These are phyloP conservation scores for Medicago ruthenica DNA, from an alignment of 306 rosid species.

Conservation along the genomic window DNA sequence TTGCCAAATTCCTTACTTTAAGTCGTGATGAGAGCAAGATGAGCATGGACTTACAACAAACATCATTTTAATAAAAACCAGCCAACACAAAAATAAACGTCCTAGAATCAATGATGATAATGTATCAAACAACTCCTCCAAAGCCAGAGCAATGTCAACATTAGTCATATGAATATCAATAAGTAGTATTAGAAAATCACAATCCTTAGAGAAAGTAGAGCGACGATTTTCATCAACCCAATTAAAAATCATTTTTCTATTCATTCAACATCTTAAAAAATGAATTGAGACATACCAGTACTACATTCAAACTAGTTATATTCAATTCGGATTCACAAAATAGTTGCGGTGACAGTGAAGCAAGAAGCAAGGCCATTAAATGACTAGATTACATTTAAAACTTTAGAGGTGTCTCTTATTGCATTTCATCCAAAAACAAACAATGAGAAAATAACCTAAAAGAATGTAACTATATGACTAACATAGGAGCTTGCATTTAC, in stretches of 20 bases:
- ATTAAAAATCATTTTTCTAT: conserved; percentile 5
- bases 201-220: not conserved
- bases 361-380: not conserved
- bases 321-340: not conserved
- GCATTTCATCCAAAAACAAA: not conserved
- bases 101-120: not conserved
- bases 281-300: not conserved
- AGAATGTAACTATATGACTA: not conserved
- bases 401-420: not conserved
- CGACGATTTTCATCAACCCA: not conserved
- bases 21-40: too few species aligned
- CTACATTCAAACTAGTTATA: not conserved
- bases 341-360: not conserved
- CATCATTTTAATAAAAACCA: too few species aligned
- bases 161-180: not conserved
- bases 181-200: not conserved
- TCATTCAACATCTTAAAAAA: not conserved
- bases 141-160: not conserved
- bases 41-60: too few species aligned
- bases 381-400: not conserved
- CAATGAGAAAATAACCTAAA: not conserved
- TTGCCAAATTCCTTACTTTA: too few species aligned
- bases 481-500: not conserved
- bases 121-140: not conserved
- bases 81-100: too few species aligned